Base-by-base conservation (phyloP, 2,329 filamentous ascomycete species). In the Colletotrichum tanaceti region DNA sequence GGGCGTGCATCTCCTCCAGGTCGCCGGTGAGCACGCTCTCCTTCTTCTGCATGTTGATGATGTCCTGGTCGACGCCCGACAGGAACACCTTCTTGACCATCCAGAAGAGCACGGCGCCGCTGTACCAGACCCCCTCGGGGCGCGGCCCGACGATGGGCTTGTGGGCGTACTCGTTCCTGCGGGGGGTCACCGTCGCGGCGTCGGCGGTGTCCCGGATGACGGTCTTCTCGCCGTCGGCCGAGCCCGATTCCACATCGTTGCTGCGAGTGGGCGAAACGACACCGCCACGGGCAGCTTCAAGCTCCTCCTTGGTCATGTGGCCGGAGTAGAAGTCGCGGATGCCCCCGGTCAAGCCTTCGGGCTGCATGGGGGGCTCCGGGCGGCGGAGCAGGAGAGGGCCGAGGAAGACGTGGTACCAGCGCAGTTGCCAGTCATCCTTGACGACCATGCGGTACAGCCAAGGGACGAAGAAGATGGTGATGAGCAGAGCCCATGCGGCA, bases 381-480 rank as follows among this genome's bases (percentile, higher is more conserved):
- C 80, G 79, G 22, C 75, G 73, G 43, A 84, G 80, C 5, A 87
- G 79, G 2, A 86, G 76, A 39, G 83, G 85, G 0, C 86, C 86
- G 20, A 81, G 73, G 65, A 80, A 74, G 55, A 88, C 77, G 65
- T 87, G 80, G 74, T 80, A 87, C 78, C 82, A 79, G 66, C 83
- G 82, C 64, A 90, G 77, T 71, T 85, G 75, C 83, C 86, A 84
- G 79, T 90, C 86, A 67, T 88, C 80, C 75, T 82, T 75, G 73
- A 89, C 74, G 70, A 90, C 80, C 52, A 83, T 81, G 68, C 83
- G 81, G 74, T 87, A 82, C 49, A 88, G 75, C 78, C 83, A 88
- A 3, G 86, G 86, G 49, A 87, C 77, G 70, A 88, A 81, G 74
- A 87, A 87, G 65, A 83, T 70, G 64, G 72, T 73, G 54, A 85